These are phyloP conservation scores for Dipodascus albidus DNA, from an alignment of 805 yeast genomes.

Conservation along the genomic window DNA sequence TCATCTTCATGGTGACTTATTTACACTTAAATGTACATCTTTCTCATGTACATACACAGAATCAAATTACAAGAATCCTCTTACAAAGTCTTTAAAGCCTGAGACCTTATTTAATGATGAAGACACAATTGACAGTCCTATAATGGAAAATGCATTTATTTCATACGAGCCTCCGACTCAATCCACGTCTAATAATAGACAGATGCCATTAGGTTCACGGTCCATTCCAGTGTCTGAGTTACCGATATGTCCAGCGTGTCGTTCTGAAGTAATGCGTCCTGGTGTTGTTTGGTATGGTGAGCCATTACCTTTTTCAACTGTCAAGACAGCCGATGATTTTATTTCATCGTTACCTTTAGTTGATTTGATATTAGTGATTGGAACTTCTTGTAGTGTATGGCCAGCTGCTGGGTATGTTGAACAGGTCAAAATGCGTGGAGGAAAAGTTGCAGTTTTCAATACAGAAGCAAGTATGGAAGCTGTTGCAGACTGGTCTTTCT, in stretches of 20 bases:
- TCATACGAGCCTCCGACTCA: background rate
- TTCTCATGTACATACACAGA: constrained; percentile 52
- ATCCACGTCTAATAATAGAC: background rate
- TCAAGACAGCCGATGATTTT: constrained; percentile 63
- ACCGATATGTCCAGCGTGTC: constrained; percentile 71
- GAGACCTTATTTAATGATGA: constrained; percentile 18
- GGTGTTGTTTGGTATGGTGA: constrained; percentile 97
- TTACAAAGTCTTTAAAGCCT: constrained; percentile 39
- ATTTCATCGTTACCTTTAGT: constrained; percentile 38
- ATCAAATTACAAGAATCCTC: constrained; percentile 47
- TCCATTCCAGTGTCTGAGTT: constrained; percentile 38
- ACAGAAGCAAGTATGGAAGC: constrained; percentile 44
- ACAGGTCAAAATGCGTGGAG: constrained; percentile 58
- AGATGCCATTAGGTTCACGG: constrained; percentile 14
- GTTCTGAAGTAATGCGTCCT: constrained; percentile 60
- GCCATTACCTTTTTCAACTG: constrained; percentile 50
- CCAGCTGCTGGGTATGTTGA: constrained; percentile 91
- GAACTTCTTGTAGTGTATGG: constrained; percentile 78
- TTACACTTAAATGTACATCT: constrained; percentile 61
- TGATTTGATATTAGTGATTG: constrained; percentile 71
- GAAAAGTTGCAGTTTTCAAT: constrained; percentile 76
- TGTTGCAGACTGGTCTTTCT: constrained; percentile 52
- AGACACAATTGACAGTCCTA: constrained; percentile 20
- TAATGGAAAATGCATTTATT: no score
- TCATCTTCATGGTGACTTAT: constrained; percentile 73